These are phyloP conservation scores for Microbotryum silenes-acaulis DNA, from an alignment of 1,284 basidiomycete species.

Conservation along the genomic window DNA sequence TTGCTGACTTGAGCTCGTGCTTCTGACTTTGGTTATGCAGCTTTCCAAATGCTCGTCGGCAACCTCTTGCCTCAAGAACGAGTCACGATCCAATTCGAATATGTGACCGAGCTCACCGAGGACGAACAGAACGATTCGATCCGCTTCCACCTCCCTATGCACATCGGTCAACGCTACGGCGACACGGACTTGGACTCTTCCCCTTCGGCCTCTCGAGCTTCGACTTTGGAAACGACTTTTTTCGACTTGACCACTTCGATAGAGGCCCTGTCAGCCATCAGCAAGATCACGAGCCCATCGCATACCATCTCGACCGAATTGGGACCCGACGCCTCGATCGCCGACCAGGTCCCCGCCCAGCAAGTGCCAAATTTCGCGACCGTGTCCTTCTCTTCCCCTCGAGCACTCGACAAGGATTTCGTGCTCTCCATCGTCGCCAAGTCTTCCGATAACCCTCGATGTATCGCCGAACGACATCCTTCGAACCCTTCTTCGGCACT, in stretches of 20 bases:
- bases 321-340: constrained; percentile 27
- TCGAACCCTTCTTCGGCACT: constrained; percentile 6
- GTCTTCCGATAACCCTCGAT: constrained; percentile 26
- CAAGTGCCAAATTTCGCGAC: constrained; percentile 4
- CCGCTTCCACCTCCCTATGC: constrained; percentile 17
- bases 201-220: not conserved
- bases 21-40: not conserved
- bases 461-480: constrained; percentile 27
- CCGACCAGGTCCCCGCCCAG: constrained; percentile 7
- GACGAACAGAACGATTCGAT: constrained; percentile 19
- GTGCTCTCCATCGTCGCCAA: constrained; percentile 29
- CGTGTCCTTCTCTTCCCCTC: constrained; percentile 6
- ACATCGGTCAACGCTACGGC: constrained; percentile 16
- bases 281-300: constrained; percentile 11
- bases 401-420: constrained; percentile 26
- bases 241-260: constrained; percentile 9
- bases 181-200: not conserved
- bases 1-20: not conserved
- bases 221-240: not conserved
- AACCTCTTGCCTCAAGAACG: constrained; percentile 11
- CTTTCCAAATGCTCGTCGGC: constrained; percentile 14
- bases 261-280: constrained; percentile 6
- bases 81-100: constrained; percentile 14
- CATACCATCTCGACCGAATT: constrained; percentile 15
- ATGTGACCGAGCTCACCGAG: constrained; percentile 22